Evolutionary conservation across 345 rosid species (phyloP).

Genomic region (Excoecaria cochinchinensis): DNA sequence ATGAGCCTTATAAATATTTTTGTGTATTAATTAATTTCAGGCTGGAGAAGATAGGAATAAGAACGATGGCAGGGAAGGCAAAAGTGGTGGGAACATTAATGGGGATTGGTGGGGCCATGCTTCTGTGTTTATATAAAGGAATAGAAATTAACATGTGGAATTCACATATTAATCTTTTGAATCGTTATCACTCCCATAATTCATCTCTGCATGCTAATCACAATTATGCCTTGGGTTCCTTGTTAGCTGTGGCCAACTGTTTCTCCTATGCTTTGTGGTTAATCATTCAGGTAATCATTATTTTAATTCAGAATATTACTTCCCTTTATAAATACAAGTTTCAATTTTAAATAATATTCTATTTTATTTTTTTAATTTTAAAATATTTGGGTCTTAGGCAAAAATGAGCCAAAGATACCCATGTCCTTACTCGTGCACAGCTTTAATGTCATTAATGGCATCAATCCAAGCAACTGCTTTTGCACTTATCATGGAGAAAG

Average conservation of each 20-base stretch:
- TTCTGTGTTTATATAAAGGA: conserved; percentile 3
- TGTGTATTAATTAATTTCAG: background rate
- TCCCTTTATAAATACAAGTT: too few species aligned
- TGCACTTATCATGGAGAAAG: conserved; percentile 32
- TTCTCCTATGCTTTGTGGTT: conserved; percentile 10
- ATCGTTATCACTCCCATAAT: background rate
- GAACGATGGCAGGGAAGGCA: background rate
- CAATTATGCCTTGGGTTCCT: background rate
- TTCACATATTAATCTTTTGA: conserved; percentile 3
- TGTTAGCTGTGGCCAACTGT: background rate
- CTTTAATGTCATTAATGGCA: conserved; percentile 26
- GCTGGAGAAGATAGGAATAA: conserved; percentile 7
- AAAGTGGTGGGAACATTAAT: conserved; percentile 10
- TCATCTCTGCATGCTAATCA: background rate
- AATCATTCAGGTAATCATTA: conserved; percentile 12
- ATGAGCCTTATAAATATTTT: too few species aligned
- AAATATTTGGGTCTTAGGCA: conserved; percentile 21
- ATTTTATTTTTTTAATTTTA: background rate
- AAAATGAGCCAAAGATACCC: conserved; percentile 38
- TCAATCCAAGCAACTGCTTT: conserved; percentile 25
- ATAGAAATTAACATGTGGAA: background rate
- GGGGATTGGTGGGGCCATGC: conserved; percentile 13
- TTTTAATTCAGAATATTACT: too few species aligned
- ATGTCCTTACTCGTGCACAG: conserved; percentile 31
- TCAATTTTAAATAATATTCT: background rate